phyloP scores from a whole-genome alignment of 305 asterid species.

The Plantago lanceolata region DNA sequence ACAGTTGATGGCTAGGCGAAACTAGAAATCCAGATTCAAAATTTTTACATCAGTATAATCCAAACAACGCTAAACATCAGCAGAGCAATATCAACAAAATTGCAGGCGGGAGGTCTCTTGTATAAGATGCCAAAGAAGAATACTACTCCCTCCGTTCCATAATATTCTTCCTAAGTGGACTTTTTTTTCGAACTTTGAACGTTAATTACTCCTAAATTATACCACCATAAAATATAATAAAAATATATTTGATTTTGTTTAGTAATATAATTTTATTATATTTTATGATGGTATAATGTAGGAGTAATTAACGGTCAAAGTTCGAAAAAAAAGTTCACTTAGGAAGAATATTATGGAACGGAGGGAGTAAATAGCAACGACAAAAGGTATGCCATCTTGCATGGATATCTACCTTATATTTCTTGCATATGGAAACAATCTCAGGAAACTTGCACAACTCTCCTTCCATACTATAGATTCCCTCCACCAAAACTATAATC shows the following conservation, averaged over 20 bases:
- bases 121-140: constrained; percentile 3
- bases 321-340: too few relatives aligned
- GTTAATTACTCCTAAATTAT: too few relatives aligned
- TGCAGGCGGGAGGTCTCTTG: constrained; percentile 1
- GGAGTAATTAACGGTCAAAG: too few relatives aligned
- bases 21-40: constrained; percentile 9
- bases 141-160: too few relatives aligned
- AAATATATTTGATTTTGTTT: too few relatives aligned
- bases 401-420: constrained; percentile 65
- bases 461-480: constrained; percentile 99
- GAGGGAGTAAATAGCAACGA: constrained; percentile 16
- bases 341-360: too few relatives aligned
- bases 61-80: constrained; percentile 15
- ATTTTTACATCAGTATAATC: constrained; percentile 2
- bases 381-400: constrained; percentile 14
- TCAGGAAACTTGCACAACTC: constrained; percentile 97
- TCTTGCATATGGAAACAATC: constrained; percentile 90
- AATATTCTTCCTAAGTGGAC: too few relatives aligned
- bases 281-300: too few relatives aligned
- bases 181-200: too few relatives aligned
- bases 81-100: constrained; percentile 6
- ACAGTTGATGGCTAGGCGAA: constrained; percentile 3
- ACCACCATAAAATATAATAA: too few relatives aligned
- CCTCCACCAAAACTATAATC: constrained; percentile 95
- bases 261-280: too few relatives aligned